phyloP scores from a whole-genome alignment of 2,329 filamentous ascomycete genomes.

The Hymenoscyphus fraxineus region DNA sequence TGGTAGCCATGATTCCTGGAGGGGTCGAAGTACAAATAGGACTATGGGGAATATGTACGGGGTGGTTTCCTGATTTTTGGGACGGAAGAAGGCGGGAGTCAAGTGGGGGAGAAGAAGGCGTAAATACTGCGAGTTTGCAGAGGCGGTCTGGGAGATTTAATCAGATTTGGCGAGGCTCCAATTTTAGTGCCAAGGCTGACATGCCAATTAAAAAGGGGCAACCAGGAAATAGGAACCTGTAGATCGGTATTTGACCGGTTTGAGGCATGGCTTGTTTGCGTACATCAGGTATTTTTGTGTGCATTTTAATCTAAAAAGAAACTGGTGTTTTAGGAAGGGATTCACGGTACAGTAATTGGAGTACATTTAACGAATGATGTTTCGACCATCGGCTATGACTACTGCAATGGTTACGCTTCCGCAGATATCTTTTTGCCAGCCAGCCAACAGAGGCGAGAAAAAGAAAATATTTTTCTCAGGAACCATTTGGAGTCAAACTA shows the following conservation, averaged over 20 bases:
- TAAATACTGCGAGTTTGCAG: background rate
- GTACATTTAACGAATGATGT: too few species aligned
- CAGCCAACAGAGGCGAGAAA: too few species aligned
- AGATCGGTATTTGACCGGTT: too few species aligned
- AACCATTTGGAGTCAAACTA: background rate
- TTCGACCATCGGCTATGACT: too few species aligned
- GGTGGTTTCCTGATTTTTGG: background rate
- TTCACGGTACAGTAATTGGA: too few species aligned
- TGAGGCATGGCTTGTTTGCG: too few species aligned
- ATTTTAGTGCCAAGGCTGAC: background rate
- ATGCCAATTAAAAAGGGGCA: background rate
- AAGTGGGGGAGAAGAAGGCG: background rate
- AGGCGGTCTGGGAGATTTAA: slow-evolving; percentile 3
- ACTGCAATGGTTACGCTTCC: too few species aligned
- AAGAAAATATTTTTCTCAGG: too few species aligned
- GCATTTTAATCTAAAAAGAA: too few species aligned
- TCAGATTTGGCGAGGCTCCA: background rate
- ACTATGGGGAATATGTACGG: background rate
- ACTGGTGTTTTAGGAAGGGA: too few species aligned
- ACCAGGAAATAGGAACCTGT: background rate
- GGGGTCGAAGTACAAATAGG: background rate
- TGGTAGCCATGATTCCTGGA: background rate
- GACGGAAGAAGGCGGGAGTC: background rate
- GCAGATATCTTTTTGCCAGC: too few species aligned
- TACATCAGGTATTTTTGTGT: too few species aligned